Evolutionary conservation across 2,329 filamentous ascomycete species (phyloP), one percentile per base, ranked within the genome.

Genomic region (Claviceps capensis): DNA sequence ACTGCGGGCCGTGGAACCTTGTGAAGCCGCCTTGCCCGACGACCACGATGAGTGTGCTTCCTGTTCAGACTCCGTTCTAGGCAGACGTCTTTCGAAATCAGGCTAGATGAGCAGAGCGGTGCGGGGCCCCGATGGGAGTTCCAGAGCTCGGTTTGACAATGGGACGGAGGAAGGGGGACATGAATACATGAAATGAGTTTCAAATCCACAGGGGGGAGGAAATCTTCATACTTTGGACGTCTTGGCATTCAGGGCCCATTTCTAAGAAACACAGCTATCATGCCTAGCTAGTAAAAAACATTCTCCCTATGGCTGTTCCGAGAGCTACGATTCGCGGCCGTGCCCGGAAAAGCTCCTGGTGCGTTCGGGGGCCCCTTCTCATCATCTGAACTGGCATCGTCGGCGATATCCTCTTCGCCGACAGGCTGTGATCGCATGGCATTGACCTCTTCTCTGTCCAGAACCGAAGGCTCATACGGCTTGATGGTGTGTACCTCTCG

Each of bases 401-500:
- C 60, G 4, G 56, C 62, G 17, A 64, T 59, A 9, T 63, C 58
- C 50, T 71, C 69, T 4, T 63, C 61, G 14, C 58, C 59, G 5
- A 67, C 63, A 13, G 68, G 68, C 0, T 62, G 61, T 4, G 62
- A 63, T 4, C 77, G 72, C 78, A 83, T 81, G 2, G 70, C 69
- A 49, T 83, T 78, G 11, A 97, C 69, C 0, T 78, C 71, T 30
- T 82, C 77, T 11, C 76, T 72, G 44, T 85, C 85, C 11, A 96
- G 68, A 1, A 69, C 65, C 0, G 85, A 85, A 0, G 81, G 77
- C 6, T 76, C 72, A 59, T 82, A 96, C 1, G 80, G 73, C 60
- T 83, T 83, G 38, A 88, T 71, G 0, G 73, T 77, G 57, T 94
- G 85, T 50, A 95, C 88, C 61, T 96, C 90, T 56, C 91, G 80